phyloP scores from a whole-genome alignment of 305 asterid genomes.

The Solanum hybrid region DNA sequence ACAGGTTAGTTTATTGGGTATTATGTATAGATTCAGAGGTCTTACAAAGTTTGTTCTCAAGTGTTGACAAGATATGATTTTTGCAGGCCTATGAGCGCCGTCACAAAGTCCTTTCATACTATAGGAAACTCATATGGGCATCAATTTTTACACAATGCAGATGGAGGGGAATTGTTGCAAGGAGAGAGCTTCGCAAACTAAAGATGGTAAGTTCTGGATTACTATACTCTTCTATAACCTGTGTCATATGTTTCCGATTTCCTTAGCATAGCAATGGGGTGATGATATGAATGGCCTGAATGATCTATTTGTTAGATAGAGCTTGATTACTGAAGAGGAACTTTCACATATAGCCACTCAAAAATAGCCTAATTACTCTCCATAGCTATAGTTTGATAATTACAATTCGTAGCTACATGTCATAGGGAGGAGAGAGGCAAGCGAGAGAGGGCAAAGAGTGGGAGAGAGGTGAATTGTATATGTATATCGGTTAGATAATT shows the following conservation, averaged over 20 bases:
- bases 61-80: slow-evolving; percentile 16
- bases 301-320: neutral
- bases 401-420: no score
- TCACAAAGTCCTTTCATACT: slow-evolving; percentile 57
- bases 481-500: no score
- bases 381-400: no score
- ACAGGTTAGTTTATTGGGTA: slow-evolving; percentile 44
- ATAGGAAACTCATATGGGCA: slow-evolving; percentile 64
- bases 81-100: slow-evolving; percentile 81
- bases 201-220: slow-evolving; percentile 49
- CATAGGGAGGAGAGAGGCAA: no score
- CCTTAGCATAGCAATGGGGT: neutral
- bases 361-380: no score
- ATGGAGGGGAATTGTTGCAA: slow-evolving; percentile 81
- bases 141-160: slow-evolving; percentile 67
- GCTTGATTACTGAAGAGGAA: neutral
- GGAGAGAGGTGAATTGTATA: no score
- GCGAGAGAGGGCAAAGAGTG: no score
- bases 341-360: no score
- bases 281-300: neutral
- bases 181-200: slow-evolving; percentile 71
- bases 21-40: slow-evolving; percentile 7
- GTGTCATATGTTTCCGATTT: neutral
- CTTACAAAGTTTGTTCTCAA: slow-evolving; percentile 5
- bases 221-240: neutral